phyloP scores from a whole-genome alignment of 495 filamentous ascomycete species.

The Hypoxylon lienhwacheense region DNA sequence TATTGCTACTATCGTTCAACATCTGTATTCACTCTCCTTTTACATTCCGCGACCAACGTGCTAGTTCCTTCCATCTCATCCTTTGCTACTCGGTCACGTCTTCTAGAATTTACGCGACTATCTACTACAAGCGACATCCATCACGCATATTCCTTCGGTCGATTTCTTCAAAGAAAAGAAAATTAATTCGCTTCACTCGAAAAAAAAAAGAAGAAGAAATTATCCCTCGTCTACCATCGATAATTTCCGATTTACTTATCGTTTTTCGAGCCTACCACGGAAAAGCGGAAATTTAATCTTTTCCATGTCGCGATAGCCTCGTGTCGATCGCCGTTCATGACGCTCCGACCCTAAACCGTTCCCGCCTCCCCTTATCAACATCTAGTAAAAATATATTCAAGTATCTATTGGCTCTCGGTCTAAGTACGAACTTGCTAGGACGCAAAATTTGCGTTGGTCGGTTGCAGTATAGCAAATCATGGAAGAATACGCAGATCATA shows the following conservation, averaged over 20 bases:
- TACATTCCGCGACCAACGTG: too few relatives aligned
- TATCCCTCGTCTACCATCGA: too few relatives aligned
- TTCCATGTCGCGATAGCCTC: conserved; percentile 22
- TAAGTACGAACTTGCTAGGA: conserved; percentile 1
- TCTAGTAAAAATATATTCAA: neutral
- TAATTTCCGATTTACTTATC: too few relatives aligned
- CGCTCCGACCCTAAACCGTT: conserved; percentile 11
- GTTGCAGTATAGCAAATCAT: conserved; percentile 32
- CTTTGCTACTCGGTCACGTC: neutral
- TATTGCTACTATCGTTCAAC: conserved; percentile 17
- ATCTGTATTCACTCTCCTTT: conserved; percentile 1
- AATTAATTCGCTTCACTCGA: too few relatives aligned
- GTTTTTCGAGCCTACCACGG: conserved; percentile 1
- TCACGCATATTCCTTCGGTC: neutral
- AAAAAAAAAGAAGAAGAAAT: too few relatives aligned
- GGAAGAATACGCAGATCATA: conserved; percentile 74
- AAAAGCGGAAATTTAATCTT: too few relatives aligned
- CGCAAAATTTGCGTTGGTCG: conserved; percentile 6
- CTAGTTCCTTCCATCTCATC: conserved; percentile 2
- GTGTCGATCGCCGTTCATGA: conserved; percentile 32
- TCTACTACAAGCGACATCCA: neutral
- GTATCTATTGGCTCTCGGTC: neutral
- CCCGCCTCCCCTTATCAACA: neutral
- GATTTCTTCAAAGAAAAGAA: neutral
- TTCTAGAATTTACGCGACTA: neutral